Base-by-base conservation (phyloP, 2,329 filamentous ascomycete genomes). In the Pochonia chlamydosporia region DNA sequence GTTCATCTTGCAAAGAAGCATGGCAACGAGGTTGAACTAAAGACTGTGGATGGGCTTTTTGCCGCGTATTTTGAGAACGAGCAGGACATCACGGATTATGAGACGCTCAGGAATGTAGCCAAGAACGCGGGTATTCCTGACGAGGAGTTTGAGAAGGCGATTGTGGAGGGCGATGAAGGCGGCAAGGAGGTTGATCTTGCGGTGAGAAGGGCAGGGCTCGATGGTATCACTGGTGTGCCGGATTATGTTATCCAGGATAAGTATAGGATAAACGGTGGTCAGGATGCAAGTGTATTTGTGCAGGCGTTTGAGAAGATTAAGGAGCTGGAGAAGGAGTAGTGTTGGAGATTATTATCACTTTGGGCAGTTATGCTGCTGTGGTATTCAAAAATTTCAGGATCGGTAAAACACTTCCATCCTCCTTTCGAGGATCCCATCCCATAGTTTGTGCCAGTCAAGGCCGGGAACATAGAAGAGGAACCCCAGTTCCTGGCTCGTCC, bases 401-500 rank as follows among this genome's bases (percentile, higher is more conserved):
- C 43, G 20, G 11, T 50, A 47, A 28, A 47, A 31, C 3, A 47
- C n/a, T 35, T 69, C 63, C 14, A 62, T 59, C 43, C 70, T 63
- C 46, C 59, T 63, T 21, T 63, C 61, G 3, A 71, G 54, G 7
- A 70, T 62, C 6, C 54, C 56, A 16, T 70, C 63, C 70, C 70
- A 73, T 4, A 71, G 51, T n/a, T 56, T 55, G 30, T 61, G 57
- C 4, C 61, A 64, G 30, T 63, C 52, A 33, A 70, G 65, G 1
- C 57, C 63, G 3, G 68, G 68, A n/a, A 67, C 66, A 39, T 75
- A 66, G 46, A 82, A 75, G 35, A 82, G 58, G 25, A 93, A 70
- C 1, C 88, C 88, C 20, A 93, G 69, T 66, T 95, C 89, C 65
- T 93, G 89, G 62, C 86, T 91, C 5, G 89, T 93, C 65, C 81